Evolutionary conservation across 2,329 filamentous ascomycete genomes (phyloP).

Genomic region (Cadophora malorum): DNA sequence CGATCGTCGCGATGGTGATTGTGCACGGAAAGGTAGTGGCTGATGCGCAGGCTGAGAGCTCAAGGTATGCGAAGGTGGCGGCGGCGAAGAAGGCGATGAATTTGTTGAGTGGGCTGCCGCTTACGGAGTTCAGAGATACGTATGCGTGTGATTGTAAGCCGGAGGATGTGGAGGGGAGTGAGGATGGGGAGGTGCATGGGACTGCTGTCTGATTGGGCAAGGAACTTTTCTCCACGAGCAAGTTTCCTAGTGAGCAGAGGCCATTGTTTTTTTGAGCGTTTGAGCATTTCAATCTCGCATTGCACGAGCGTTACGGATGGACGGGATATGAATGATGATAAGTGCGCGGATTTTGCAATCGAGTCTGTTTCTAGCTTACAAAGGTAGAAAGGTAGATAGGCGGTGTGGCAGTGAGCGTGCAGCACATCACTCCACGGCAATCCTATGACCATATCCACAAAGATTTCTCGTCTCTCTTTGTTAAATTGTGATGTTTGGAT

Average conservation of each 20-base stretch:
- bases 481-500: no score
- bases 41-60: conserved; percentile 65
- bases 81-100: conserved; percentile 66
- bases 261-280: neutral
- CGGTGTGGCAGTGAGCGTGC: neutral
- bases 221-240: no score
- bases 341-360: neutral
- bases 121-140: conserved; percentile 63
- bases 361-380: neutral
- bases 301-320: neutral
- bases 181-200: conserved; percentile 29
- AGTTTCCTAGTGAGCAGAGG: neutral
- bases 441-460: neutral
- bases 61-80: conserved; percentile 74
- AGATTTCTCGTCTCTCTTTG: no score
- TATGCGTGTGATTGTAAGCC: conserved; percentile 69
- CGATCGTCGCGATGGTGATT: conserved; percentile 74
- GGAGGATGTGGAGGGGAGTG: conserved; percentile 28
- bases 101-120: conserved; percentile 51
- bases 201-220: conserved; percentile 23
- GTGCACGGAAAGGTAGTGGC: conserved; percentile 76
- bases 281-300: neutral
- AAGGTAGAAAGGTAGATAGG: neutral
- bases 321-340: conserved; percentile 7
- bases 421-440: neutral